Conservation (phyloP, 83 land plant genomes). For the Larix sibirica region DNA sequence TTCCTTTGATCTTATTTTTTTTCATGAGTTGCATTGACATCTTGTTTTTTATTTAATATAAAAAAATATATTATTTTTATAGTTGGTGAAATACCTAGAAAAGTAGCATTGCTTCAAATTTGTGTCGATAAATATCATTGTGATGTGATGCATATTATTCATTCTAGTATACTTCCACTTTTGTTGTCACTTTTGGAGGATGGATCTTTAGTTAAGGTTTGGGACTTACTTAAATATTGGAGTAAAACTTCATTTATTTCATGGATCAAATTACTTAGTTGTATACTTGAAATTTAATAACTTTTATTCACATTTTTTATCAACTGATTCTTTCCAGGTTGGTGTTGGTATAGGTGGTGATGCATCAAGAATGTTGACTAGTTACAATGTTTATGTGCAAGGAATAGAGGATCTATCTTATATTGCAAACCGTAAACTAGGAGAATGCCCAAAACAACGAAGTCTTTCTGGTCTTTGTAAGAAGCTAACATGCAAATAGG, state of each 20-base stretch:
- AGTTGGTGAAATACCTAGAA: conserved; percentile 55
- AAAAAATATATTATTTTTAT: conserved; percentile 11
- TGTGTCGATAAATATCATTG: conserved; percentile 50
- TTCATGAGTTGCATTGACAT: too few relatives aligned
- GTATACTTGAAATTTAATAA: background rate
- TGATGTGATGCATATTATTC: conserved; percentile 81
- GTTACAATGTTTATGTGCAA: conserved; percentile 51
- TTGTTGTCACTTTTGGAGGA: conserved; percentile 69
- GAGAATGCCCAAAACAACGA: conserved; percentile 49
- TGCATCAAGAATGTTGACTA: conserved; percentile 60
- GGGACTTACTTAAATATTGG: background rate
- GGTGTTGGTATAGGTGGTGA: conserved; percentile 75
- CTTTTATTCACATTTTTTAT: background rate
- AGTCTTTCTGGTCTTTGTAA: conserved; percentile 65
- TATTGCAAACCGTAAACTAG: conserved; percentile 70
- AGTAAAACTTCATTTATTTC: background rate
- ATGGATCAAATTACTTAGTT: background rate
- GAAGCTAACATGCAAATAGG: conserved; percentile 67
- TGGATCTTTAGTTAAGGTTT: conserved; percentile 56
- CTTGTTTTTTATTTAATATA: too few relatives aligned
- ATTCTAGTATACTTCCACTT: conserved; percentile 75
- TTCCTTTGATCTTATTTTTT: too few relatives aligned
- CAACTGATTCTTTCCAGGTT: conserved; percentile 45
- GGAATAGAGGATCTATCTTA: conserved; percentile 54
- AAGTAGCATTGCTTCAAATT: conserved; percentile 83